Evolutionary conservation across 306 rosid species (phyloP).

Genomic region (Dryas alaskensis): DNA sequence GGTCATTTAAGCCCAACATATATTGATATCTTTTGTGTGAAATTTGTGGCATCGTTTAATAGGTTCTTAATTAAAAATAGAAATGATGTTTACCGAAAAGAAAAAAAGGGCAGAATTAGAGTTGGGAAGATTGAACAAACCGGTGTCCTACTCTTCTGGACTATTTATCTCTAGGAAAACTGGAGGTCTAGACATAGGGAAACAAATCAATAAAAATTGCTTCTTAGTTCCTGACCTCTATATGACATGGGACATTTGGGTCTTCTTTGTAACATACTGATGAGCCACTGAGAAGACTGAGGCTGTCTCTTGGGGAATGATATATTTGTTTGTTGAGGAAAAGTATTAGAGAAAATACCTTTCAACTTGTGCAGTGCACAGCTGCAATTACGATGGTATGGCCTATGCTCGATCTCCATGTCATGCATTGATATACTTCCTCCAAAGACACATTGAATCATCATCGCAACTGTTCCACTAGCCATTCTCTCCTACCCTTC

Average conservation of each 20-base stretch:
- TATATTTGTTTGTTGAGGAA: conserved; percentile 26
- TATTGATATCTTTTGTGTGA: background rate
- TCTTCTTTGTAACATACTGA: conserved; percentile 2
- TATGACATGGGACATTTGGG: background rate
- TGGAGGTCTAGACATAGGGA: background rate
- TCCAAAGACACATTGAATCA: conserved; percentile 41
- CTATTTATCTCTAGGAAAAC: background rate
- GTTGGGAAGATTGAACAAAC: background rate
- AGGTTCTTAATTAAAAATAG: background rate
- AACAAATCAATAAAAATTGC: background rate
- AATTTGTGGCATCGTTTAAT: background rate
- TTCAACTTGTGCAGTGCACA: conserved; percentile 60
- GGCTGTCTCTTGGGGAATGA: conserved; percentile 40
- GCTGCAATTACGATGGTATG: conserved; percentile 78
- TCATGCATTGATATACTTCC: conserved; percentile 47
- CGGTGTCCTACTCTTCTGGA: background rate
- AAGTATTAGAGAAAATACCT: conserved; percentile 14
- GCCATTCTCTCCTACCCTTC: conserved; percentile 31
- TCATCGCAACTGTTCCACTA: conserved; percentile 38
- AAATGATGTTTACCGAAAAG: background rate
- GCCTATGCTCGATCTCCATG: conserved; percentile 50
- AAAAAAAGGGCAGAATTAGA: background rate
- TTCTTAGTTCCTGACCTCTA: conserved; percentile 9
- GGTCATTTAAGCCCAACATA: background rate
- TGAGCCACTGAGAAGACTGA: conserved; percentile 13